phyloP scores from a whole-genome alignment of 345 rosid species.

The Populus simonii region DNA sequence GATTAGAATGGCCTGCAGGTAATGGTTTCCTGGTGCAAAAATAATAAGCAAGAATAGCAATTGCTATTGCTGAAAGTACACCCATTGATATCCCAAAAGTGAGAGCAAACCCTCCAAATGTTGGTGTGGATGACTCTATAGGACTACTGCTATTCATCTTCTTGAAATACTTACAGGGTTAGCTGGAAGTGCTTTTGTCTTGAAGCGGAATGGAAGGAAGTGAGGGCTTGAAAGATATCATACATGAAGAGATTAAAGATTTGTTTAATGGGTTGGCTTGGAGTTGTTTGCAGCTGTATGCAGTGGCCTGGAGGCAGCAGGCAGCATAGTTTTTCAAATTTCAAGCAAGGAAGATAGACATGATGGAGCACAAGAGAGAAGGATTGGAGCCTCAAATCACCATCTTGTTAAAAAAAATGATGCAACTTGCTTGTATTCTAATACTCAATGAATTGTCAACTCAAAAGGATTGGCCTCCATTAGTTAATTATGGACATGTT shows the following conservation, averaged over 20 bases:
- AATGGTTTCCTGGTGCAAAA: slow-evolving; percentile 1
- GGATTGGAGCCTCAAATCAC: neutral
- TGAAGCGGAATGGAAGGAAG: too few relatives aligned
- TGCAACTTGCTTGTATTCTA: neutral
- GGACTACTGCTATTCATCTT: neutral
- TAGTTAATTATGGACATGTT: too few relatives aligned
- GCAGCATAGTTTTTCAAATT: neutral
- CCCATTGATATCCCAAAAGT: neutral
- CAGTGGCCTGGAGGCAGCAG: neutral
- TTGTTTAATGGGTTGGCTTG: neutral
- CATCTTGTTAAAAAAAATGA: neutral
- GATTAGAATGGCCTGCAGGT: neutral
- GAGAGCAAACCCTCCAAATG: neutral
- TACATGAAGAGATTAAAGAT: too few relatives aligned
- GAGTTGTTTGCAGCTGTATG: neutral
- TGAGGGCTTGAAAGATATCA: too few relatives aligned
- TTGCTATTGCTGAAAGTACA: neutral
- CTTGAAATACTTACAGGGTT: neutral
- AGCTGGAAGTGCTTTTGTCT: neutral
- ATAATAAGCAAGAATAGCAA: neutral
- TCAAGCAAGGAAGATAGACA: neutral
- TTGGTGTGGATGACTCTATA: neutral
- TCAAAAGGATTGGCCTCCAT: too few relatives aligned
- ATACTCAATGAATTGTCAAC: too few relatives aligned
- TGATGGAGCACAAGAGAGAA: neutral